Base-by-base conservation (phyloP, 345 rosid species). In the Theobroma cacao region DNA sequence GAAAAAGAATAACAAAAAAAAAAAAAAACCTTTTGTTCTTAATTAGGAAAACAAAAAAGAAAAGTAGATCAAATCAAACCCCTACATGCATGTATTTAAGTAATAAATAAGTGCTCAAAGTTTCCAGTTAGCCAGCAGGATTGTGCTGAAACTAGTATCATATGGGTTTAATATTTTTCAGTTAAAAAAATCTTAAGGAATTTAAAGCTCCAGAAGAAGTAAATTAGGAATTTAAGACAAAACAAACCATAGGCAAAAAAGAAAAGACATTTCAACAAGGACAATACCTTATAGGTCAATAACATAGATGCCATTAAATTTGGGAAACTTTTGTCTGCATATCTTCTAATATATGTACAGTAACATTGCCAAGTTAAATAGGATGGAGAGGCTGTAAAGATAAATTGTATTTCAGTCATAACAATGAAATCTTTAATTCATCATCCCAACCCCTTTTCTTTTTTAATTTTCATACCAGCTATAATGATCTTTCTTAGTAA, bases 31-130 rank as follows among this genome's bases (percentile, higher is more conserved):
- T n/a, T n/a, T n/a, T n/a, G n/a, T n/a, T n/a, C n/a, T n/a, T n/a
- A n/a, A n/a, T n/a, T n/a, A n/a, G n/a, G n/a, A n/a, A n/a, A n/a
- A n/a, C n/a, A n/a, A n/a, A n/a, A n/a, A n/a, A n/a, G n/a, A n/a
- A n/a, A n/a, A n/a, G n/a, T n/a, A n/a, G n/a, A n/a, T n/a, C n/a
- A n/a, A n/a, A n/a, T 91, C 93, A 86, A 91, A 86, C 5, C 93
- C 95, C 95, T 91, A 85, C 75, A 31, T 72, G 75, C 31, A 52
- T 15, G 64, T 20, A 66, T 70, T 60, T 18, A 50, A 31, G 58
- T 50, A 34, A 52, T 12, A 45, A 26, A 28, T 17, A 17, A 28
- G 38, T 30, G 40, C 41, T 70, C 59, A 30, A 70, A 48, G n/a
- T 70, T 17, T 34, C 38, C 14, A 69, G 47, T 13, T 24, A 6